Evolutionary conservation across 176 grass and related monocot species (phyloP), one percentile per base, ranked within the genome.

Genomic region (Aegilops speltoides): DNA sequence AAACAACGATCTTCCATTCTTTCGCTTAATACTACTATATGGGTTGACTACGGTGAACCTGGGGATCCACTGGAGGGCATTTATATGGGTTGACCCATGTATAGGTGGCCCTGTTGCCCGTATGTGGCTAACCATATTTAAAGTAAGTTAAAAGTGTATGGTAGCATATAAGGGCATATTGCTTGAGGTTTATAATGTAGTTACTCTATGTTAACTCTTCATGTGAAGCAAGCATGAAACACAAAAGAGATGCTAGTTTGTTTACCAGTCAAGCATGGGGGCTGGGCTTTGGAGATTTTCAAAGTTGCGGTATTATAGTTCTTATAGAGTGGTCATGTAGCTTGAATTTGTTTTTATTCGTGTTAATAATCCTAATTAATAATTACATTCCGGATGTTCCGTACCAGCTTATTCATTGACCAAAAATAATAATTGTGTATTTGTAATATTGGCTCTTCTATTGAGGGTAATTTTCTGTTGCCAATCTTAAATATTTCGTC

Each of bases 381-480:
- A 64, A 10, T 83, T 68, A 24, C 8, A 83, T 82, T 64, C 17
- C 37, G 26, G 34, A 41, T 76, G 70, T 59, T 46, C 32, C 34
- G 1, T 57, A 37, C 74, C 52, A 68, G 29, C 28, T 31, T 63
- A 78, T 78, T 75, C 38, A 64, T 59, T 31, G 17, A 61, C 64
- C 61, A 66, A 24, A 0, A 46, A 46, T 0, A 14, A 41, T 3
- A 6, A 37, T 71, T 32, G 24, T 4, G 17, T 43, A 61, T 23
- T 31, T 70, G 7, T 32, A 59, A 86, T 84, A 15, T 84, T 50
- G 38, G 25, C 70, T 84, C 36, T 86, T 20, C 40, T 61, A 56
- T 70, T 79, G 56, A 32, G 12, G 33, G 33, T 69, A 86, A 36
- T 79, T 31, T 69, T 78, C 25, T 79, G 20, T 79, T 74, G 54